Evolutionary conservation across 1,284 basidiomycete genomes (phyloP), one percentile per base, ranked within the genome.

Genomic region (Golubevia pallescens): DNA sequence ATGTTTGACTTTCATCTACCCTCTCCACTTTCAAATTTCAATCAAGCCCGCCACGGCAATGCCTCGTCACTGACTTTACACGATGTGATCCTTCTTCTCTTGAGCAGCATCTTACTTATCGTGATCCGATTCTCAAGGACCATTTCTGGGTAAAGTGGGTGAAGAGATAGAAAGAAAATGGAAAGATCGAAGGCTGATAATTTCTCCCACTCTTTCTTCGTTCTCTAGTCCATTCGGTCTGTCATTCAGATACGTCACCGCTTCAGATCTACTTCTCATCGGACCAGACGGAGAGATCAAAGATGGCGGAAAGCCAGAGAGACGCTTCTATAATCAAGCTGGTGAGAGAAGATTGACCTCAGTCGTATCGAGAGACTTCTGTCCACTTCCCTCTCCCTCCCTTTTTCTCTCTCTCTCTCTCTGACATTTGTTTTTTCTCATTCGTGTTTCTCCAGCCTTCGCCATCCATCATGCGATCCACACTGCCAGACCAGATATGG

Each of bases 21-120:
- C 28, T 57, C 32, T 13, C 28, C 32, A 24, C 56, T 57, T 13
- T 38, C 8, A 20, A 20, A 19, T 21, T 14, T 20, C 16, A 20
- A 21, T 24, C 20, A 21, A 20, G 6, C 32, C 20, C 13, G 32
- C 8, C 21, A 24, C 34, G 21, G 51, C 19, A 16, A 20, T 14
- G 19, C 14, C 19, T 16, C 64, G 74, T 78, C 16, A 75, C 75
- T 20, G 76, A 75, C 60, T 16, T 52, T 52, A 52, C 19, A n/a
- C 19, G 10, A 65, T 58, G 23, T 38, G 42, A 28, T 71, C 63
- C 19, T 73, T 69, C 56, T 60, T 54, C 57, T 32, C 86, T 89
- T n/a, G 88, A 89, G 3, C 90, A 89, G 0, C 90, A 91, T 79
- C 89, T 91, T 69, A 91, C 90, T 20, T 89, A 90, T 58, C 87